Evolutionary conservation across 331 rosid species (phyloP).

Genomic region (Quercus phellos): DNA sequence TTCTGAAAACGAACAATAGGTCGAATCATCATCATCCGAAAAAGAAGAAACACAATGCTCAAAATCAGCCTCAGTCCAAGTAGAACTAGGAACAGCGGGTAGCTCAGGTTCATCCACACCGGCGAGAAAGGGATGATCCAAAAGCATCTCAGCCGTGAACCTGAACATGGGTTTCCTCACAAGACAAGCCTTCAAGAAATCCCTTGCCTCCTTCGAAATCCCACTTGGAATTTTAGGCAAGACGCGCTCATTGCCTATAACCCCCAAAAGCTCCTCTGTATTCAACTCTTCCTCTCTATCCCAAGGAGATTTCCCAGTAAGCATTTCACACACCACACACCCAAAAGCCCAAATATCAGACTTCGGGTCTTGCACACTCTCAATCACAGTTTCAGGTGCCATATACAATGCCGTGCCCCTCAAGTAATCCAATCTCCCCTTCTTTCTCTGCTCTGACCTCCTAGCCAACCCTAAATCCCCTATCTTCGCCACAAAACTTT

Average conservation of each 20-base stretch:
- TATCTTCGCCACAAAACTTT: slow-evolving; percentile 22
- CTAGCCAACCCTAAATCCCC: slow-evolving; percentile 34
- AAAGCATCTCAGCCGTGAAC: slow-evolving; percentile 33
- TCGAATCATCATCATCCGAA: no score
- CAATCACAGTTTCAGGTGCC: slow-evolving; percentile 3
- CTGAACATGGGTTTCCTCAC: slow-evolving; percentile 17
- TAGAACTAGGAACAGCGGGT: no score
- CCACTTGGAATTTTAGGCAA: neutral
- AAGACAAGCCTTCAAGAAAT: slow-evolving; percentile 7
- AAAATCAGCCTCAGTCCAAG: no score
- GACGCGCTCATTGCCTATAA: neutral
- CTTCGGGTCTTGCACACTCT: no score
- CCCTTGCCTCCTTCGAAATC: slow-evolving; percentile 2
- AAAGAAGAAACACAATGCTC: no score
- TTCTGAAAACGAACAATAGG: no score
- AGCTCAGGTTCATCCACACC: no score
- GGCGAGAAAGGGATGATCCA: slow-evolving; percentile 16
- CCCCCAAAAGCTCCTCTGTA: neutral
- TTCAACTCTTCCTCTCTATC: no score
- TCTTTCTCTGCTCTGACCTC: neutral
- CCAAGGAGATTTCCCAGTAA: no score
- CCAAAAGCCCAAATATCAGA: no score
- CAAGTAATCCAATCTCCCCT: neutral
- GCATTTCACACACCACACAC: no score
- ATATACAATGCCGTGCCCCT: slow-evolving; percentile 25